These are phyloP conservation scores for Saccharomyces pastorianus DNA, from an alignment of 1,139 yeast species.

Conservation along the genomic window DNA sequence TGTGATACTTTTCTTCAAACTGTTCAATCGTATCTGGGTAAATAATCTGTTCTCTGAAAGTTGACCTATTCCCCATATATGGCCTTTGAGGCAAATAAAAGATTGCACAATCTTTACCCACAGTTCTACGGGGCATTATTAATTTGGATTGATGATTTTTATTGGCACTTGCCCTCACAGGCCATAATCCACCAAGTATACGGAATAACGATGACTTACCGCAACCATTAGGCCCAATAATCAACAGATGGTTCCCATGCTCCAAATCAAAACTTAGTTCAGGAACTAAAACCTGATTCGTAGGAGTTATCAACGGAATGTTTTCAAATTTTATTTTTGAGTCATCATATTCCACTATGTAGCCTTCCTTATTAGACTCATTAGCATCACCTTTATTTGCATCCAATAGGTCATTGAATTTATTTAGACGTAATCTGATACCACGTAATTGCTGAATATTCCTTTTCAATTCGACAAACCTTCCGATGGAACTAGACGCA, in stretches of 20 bases:
- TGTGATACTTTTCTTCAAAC: conserved; percentile 38
- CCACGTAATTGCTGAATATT: conserved; percentile 81
- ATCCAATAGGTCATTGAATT: conserved; percentile 57
- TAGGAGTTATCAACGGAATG: conserved; percentile 78
- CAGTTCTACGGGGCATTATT: conserved; percentile 27
- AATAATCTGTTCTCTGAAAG: conserved; percentile 79
- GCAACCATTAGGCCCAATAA: conserved; percentile 93
- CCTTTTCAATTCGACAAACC: conserved; percentile 77
- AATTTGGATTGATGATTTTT: conserved; percentile 47
- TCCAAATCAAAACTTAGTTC: conserved; percentile 62
- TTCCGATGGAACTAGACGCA: conserved; percentile 83
- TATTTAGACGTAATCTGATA: conserved; percentile 68
- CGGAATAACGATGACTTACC: conserved; percentile 90
- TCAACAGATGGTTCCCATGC: conserved; percentile 77
- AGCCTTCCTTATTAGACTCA: conserved; percentile 8
- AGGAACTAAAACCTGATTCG: conserved; percentile 64
- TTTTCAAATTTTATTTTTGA: conserved; percentile 63
- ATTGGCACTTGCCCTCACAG: conserved; percentile 57
- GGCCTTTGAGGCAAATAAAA: conserved; percentile 92
- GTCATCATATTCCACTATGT: conserved; percentile 40
- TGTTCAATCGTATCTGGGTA: conserved; percentile 70
- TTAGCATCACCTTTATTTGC: conserved; percentile 37
- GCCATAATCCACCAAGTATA: conserved; percentile 91
- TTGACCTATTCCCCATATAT: conserved; percentile 59
- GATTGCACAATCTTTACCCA: conserved; percentile 42